A percentile compares a stretch with the other conserved stretches of the same genome.
phyloP scores from a whole-genome alignment of 73 alveolate genomes.

The Uronychia setigera region DNA sequence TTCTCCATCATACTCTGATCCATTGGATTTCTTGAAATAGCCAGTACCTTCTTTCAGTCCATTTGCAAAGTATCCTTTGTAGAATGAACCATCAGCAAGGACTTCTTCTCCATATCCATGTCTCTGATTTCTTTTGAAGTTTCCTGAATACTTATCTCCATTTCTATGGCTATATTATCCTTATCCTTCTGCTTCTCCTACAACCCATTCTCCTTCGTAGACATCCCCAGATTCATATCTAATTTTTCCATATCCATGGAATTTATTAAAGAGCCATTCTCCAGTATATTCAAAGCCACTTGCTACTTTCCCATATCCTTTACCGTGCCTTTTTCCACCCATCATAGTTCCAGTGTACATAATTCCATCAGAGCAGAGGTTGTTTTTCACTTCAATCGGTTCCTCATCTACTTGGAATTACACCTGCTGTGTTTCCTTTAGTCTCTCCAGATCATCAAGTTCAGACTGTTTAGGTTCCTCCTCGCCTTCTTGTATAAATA shows the following conservation, averaged over 20 bases:
- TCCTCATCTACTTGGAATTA: neutral
- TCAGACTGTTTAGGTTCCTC: neutral
- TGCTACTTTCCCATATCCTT: neutral
- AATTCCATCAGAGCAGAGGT: neutral
- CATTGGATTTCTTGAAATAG: conserved; percentile 45
- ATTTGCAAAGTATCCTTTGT: conserved; percentile 72
- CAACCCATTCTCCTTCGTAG: conserved; percentile 20
- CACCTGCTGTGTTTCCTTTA: neutral
- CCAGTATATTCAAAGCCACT: conserved; percentile 7
- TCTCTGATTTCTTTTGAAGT: neutral
- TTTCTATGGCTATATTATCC: neutral
- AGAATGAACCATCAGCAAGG: neutral
- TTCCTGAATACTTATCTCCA: neutral
- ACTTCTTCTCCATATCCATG: neutral
- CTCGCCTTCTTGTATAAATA: neutral
- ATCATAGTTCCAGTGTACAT: neutral
- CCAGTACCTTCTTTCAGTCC: conserved; percentile 59
- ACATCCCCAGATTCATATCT: conserved; percentile 17
- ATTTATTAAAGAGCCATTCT: conserved; percentile 7
- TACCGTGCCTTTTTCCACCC: neutral
- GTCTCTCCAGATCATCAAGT: neutral
- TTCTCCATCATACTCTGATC: conserved; percentile 52
- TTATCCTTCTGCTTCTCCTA: conserved; percentile 3
- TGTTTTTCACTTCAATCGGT: neutral
- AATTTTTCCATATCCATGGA: conserved; percentile 12